Conservation (phyloP, 768 basidiomycete species). For the Podaxis carcinomalis region DNA sequence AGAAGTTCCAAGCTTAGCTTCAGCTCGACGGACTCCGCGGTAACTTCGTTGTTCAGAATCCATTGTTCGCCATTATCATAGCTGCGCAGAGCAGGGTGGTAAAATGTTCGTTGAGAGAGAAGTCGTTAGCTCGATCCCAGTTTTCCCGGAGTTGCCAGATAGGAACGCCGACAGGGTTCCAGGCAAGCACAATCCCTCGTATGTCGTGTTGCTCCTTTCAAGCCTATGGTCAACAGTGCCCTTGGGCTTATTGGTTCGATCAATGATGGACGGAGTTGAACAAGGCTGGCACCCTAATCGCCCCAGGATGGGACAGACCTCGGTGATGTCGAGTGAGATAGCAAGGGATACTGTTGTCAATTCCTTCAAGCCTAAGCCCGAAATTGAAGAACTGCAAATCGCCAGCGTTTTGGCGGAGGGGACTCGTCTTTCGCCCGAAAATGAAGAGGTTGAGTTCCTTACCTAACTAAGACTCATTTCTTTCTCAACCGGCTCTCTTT, state of each 20-base stretch:
- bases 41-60: background rate
- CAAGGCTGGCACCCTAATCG: background rate
- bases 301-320: too few relatives aligned
- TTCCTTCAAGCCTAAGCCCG: background rate
- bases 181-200: background rate
- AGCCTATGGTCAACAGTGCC: background rate
- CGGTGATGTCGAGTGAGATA: background rate
- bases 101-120: background rate
- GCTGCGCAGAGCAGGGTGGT: background rate
- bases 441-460: background rate
- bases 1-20: background rate
- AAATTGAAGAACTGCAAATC: background rate
- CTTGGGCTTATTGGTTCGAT: background rate
- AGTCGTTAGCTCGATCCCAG: background rate
- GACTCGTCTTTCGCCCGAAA: background rate
- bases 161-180: background rate
- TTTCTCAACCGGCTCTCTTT: slow-evolving; percentile 14
- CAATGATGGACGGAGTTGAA: background rate
- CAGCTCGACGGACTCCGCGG: background rate
- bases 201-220: background rate
- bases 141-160: background rate
- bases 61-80: background rate
- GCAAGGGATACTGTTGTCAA: background rate
- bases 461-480: too few relatives aligned
- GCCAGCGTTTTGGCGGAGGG: background rate